Percentiles rank a stretch among this genome's conserved stretches.
phyloP scores from a whole-genome alignment of 108 stramenopile genomes.

The Schizochytrium sp. region DNA sequence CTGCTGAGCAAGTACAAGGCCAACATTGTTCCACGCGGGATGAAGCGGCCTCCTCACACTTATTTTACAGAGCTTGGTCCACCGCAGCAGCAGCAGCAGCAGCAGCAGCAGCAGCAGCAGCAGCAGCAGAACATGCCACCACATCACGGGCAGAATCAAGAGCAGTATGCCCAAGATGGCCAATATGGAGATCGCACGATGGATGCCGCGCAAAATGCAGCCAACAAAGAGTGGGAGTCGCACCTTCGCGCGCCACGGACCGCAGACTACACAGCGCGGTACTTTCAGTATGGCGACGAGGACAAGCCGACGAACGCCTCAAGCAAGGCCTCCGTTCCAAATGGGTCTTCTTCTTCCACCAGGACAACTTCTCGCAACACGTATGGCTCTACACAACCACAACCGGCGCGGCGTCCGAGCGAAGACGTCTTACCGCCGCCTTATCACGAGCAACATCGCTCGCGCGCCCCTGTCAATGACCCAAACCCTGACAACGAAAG shows the following conservation, averaged over 20 bases:
- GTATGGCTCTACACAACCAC: too few relatives aligned
- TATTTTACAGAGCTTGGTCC: background rate
- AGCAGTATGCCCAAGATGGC: background rate
- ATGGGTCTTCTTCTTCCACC: too few relatives aligned
- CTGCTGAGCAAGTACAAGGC: conserved; percentile 13
- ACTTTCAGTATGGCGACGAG: background rate
- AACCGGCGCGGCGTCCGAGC: background rate
- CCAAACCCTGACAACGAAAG: too few relatives aligned
- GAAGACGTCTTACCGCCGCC: background rate
- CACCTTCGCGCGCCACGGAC: background rate
- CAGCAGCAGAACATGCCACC: background rate
- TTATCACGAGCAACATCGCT: background rate
- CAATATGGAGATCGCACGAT: too few relatives aligned
- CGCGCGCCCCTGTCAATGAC: background rate
- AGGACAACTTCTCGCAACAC: too few relatives aligned
- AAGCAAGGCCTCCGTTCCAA: too few relatives aligned
- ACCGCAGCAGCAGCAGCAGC: background rate
- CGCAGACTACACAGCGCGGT: background rate
- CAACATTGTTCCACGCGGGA: background rate
- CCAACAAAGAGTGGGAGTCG: too few relatives aligned
- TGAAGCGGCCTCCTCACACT: conserved; percentile 1
- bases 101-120: background rate
- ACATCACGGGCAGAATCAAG: background rate
- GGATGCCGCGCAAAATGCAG: too few relatives aligned
- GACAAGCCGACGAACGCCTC: background rate